Conservation (phyloP, 495 filamentous ascomycete species). For the Penicillium riverlandense region DNA sequence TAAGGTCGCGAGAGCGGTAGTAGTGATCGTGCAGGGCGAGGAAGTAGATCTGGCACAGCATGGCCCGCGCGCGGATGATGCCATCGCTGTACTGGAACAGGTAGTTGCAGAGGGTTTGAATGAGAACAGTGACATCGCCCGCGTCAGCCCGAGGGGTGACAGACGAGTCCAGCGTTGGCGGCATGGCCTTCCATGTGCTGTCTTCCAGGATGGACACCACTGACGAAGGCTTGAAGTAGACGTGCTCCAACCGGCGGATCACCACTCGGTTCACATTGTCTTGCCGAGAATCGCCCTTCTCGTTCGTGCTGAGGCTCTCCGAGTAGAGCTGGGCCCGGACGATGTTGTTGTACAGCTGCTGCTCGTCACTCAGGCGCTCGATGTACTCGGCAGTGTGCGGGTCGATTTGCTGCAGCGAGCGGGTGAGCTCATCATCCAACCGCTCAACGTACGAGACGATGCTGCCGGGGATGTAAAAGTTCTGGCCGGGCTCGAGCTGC, state of each 20-base stretch:
- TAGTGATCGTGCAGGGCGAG: slow-evolving; percentile 94
- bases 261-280: slow-evolving; percentile 85
- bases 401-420: slow-evolving; percentile 92
- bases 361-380: slow-evolving; percentile 85
- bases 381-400: slow-evolving; percentile 99
- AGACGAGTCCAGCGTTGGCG: slow-evolving; percentile 60
- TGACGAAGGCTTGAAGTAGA: slow-evolving; percentile 98
- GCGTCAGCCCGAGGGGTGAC: slow-evolving; percentile 66
- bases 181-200: slow-evolving; percentile 81
- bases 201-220: slow-evolving; percentile 90
- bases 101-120: slow-evolving; percentile 87
- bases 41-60: slow-evolving; percentile 98
- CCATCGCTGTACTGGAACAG: slow-evolving; percentile 90
- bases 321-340: slow-evolving; percentile 80
- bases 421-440: slow-evolving; percentile 93
- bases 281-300: slow-evolving; percentile 66
- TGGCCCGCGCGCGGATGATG: slow-evolving; percentile 90
- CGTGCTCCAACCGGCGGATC: slow-evolving; percentile 89
- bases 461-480: slow-evolving; percentile 84
- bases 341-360: slow-evolving; percentile 84
- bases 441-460: slow-evolving; percentile 91
- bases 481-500: slow-evolving; percentile 59
- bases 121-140: slow-evolving; percentile 61
- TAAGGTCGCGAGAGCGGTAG: slow-evolving; percentile 95
- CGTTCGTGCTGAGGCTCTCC: slow-evolving; percentile 65